These are phyloP conservation scores for Gilbertella persicaria DNA, from an alignment of 371 early-diverging fungal species.

Conservation along the genomic window DNA sequence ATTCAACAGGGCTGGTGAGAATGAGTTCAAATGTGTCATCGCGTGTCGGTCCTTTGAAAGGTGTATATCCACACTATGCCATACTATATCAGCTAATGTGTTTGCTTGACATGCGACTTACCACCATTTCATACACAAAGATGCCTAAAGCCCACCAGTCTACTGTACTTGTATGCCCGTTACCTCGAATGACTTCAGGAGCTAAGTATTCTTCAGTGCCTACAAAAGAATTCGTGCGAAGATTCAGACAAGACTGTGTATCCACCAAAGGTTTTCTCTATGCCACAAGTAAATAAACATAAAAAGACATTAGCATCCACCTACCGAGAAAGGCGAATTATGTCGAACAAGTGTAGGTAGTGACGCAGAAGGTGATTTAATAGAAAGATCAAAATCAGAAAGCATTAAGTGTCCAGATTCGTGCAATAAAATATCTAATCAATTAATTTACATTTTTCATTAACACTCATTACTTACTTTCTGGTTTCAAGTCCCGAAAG, in stretches of 20 bases:
- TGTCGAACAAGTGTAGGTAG: conserved; percentile 82
- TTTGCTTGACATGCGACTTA: conserved; percentile 23
- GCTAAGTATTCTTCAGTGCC: conserved; percentile 96
- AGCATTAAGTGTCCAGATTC: conserved; percentile 82
- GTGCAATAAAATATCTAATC: conserved; percentile 86
- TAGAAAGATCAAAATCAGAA: conserved; percentile 92
- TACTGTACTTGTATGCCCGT: conserved; percentile 83
- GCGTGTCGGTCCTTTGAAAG: conserved; percentile 90
- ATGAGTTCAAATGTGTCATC: conserved; percentile 84
- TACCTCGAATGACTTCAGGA: conserved; percentile 86
- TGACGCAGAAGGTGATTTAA: conserved; percentile 80
- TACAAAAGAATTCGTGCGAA: conserved; percentile 92
- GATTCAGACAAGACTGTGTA: conserved; percentile 79
- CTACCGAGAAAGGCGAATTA: conserved; percentile 52
- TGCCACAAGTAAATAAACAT: conserved; percentile 3
- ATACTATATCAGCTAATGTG: conserved; percentile 6
- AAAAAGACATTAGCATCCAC: conserved; percentile 7
- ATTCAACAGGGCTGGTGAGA: conserved; percentile 70
- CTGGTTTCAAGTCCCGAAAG: conserved; percentile 89
- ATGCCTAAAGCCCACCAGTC: conserved; percentile 99
- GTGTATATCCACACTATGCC: conserved; percentile 77
- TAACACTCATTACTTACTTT: conserved; percentile 90
- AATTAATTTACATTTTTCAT: conserved; percentile 58
- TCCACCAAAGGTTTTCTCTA: conserved; percentile 62
- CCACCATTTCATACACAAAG: conserved; percentile 92